Base-by-base conservation (phyloP, 192 early-diverging fungal species). In the Podila epigama region DNA sequence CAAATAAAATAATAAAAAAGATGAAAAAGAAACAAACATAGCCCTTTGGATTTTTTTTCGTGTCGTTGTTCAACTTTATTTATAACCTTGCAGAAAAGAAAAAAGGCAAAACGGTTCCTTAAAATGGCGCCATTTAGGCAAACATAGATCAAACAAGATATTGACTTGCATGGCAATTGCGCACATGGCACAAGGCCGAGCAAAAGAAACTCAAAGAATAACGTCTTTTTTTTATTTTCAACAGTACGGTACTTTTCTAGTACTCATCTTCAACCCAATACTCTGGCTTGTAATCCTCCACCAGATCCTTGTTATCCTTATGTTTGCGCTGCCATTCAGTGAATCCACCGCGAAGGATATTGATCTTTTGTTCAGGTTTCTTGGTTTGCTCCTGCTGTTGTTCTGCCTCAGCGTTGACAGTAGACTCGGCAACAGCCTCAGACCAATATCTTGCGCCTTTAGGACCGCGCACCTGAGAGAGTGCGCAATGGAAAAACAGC, bases 401-500 rank as follows among this genome's bases (percentile, higher is more conserved):
- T 35, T 20, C 33, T 0, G 33, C 25, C 15, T 59, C 69, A 12
- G 62, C 48, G 0, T 50, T 63, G 9, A 66, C 22, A 22, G 44
- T 22, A 22, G 41, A n/a, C n/a, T 70, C 65, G 11, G 68, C 31
- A 33, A 86, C 59, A 4, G 82, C 69, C 32, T 90, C 87, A 0
- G 57, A 71, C 75, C 90, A 93, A 15, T 87, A 86, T 20, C 83
- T 72, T 3, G 93, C 93, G 16, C 86, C 85, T 63, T 90, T 92
- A 62, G 92, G 92, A 4, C 92, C 93, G 51, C 93, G 86, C 5
- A 89, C 86, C 83, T 96, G 95, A 20, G 93, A 96, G 22, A 95
- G 70, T 2, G 93, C 90, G 64, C 96, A 97, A 69, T 96, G 95
- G 63, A 97, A 96, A 64, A 92, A 83, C 4, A 97, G 65, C 27